Evolutionary conservation across 257 asterid species (phyloP).

Genomic region (Solanum corneliomulleri): DNA sequence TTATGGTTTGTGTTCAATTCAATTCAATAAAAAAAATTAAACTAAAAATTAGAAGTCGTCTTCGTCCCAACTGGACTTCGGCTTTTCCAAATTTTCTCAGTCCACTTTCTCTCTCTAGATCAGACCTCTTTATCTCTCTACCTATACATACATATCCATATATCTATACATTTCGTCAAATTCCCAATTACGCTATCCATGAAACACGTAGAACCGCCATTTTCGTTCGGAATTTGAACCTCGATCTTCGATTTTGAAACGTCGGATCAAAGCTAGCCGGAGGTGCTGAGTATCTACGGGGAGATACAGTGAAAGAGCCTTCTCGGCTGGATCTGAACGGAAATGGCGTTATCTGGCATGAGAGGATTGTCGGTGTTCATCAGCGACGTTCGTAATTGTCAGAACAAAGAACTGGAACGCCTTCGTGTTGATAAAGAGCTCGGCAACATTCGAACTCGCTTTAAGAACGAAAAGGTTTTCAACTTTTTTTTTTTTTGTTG

Average conservation of each 20-base stretch:
- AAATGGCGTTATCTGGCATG: conserved; percentile 99
- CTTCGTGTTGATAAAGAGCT: conserved; percentile 98
- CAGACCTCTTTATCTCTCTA: conserved; percentile 11
- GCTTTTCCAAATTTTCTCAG: conserved; percentile 29
- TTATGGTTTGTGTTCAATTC: background rate
- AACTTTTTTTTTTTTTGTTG: background rate
- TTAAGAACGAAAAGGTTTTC: conserved; percentile 78
- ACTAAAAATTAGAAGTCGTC: conserved; percentile 32
- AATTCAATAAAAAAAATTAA: background rate
- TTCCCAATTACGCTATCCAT: background rate
- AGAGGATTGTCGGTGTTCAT: conserved; percentile 97
- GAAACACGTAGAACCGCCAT: background rate
- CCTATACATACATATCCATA: background rate
- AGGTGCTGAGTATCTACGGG: background rate
- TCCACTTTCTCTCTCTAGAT: conserved; percentile 60
- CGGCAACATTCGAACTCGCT: conserved; percentile 82
- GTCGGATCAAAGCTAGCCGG: conserved; percentile 40
- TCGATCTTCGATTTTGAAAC: conserved; percentile 7
- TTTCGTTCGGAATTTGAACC: background rate
- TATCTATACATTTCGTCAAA: background rate
- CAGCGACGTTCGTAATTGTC: conserved; percentile 93
- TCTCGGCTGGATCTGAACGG: conserved; percentile 33
- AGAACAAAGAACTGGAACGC: conserved; percentile 91
- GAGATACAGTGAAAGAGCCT: conserved; percentile 3
- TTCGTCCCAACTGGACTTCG: conserved; percentile 45